phyloP scores from a whole-genome alignment of 768 basidiomycete genomes.

The Suillus subluteus region DNA sequence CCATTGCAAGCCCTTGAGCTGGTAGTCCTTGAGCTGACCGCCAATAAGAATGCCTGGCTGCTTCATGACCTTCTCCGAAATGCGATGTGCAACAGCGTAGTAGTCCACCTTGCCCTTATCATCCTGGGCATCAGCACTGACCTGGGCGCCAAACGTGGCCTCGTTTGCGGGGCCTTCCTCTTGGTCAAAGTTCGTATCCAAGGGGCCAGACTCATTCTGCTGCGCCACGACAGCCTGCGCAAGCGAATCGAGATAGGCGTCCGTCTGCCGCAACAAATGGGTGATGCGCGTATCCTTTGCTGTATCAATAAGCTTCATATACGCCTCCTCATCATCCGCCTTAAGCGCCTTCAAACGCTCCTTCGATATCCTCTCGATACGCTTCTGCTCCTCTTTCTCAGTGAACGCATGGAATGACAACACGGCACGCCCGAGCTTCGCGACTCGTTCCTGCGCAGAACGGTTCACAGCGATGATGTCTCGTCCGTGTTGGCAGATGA shows the following conservation, averaged over 20 bases:
- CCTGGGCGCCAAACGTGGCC: conserved; percentile 87
- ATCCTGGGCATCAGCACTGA: conserved; percentile 59
- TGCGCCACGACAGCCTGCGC: conserved; percentile 93
- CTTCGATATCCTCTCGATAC: conserved; percentile 93
- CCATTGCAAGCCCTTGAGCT: conserved; percentile 95
- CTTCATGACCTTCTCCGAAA: conserved; percentile 80
- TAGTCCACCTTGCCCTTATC: conserved; percentile 87
- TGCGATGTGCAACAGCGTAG: conserved; percentile 92
- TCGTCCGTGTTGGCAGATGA: conserved; percentile 84
- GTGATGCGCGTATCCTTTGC: conserved; percentile 99
- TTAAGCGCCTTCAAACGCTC: conserved; percentile 98
- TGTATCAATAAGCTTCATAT: conserved; percentile 98
- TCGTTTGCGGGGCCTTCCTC: conserved; percentile 83
- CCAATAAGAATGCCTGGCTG: conserved; percentile 81
- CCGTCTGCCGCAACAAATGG: conserved; percentile 92
- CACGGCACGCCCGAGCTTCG: conserved; percentile 74
- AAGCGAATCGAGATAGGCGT: conserved; percentile 91
- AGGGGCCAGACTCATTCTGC: conserved; percentile 68
- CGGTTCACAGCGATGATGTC: conserved; percentile 72
- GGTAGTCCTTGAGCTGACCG: conserved; percentile 93
- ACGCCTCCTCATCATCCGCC: conserved; percentile 99
- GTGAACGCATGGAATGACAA: conserved; percentile 84
- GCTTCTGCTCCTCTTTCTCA: conserved; percentile 98
- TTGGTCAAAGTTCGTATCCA: conserved; percentile 52
- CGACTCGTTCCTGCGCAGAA: conserved; percentile 62